phyloP scores from a whole-genome alignment of 2,329 filamentous ascomycete species.

The Shiraia bambusicola region DNA sequence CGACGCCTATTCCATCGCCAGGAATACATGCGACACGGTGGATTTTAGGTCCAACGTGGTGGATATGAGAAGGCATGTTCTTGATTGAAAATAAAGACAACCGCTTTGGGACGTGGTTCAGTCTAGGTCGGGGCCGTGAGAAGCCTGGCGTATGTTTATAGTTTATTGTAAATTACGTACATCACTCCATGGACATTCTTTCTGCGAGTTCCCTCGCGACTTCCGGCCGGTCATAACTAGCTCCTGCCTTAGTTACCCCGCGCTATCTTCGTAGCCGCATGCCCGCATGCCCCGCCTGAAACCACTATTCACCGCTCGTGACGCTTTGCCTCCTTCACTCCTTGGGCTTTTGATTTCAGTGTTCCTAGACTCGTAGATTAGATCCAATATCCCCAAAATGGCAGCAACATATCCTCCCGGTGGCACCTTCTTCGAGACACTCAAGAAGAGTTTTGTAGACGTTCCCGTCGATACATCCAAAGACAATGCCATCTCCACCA shows the following conservation, averaged over 20 bases:
- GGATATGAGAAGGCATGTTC: constrained; percentile 30
- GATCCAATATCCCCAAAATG: constrained; percentile 21
- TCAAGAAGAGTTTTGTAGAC: constrained; percentile 80
- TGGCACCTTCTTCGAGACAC: constrained; percentile 80
- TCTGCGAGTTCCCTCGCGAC: neutral
- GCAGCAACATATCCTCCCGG: constrained; percentile 53
- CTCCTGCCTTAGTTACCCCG: neutral
- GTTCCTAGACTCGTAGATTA: too few species aligned
- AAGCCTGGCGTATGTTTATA: too few species aligned
- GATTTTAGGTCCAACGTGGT: constrained; percentile 27
- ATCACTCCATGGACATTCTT: neutral
- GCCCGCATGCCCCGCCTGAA: too few species aligned
- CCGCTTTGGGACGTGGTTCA: neutral
- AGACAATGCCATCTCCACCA: constrained; percentile 76
- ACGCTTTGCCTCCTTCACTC: too few species aligned
- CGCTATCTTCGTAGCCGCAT: neutral
- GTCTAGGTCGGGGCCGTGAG: neutral
- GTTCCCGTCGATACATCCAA: constrained; percentile 74
- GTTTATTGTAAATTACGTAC: neutral
- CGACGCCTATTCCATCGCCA: constrained; percentile 37
- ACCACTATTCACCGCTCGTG: too few species aligned
- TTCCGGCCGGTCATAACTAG: neutral
- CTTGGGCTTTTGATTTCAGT: too few species aligned
- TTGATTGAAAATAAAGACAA: constrained; percentile 4
- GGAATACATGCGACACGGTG: constrained; percentile 37